Base-by-base conservation (phyloP, 352 stramenopile genomes). In the Thraustochytrium sp. region DNA sequence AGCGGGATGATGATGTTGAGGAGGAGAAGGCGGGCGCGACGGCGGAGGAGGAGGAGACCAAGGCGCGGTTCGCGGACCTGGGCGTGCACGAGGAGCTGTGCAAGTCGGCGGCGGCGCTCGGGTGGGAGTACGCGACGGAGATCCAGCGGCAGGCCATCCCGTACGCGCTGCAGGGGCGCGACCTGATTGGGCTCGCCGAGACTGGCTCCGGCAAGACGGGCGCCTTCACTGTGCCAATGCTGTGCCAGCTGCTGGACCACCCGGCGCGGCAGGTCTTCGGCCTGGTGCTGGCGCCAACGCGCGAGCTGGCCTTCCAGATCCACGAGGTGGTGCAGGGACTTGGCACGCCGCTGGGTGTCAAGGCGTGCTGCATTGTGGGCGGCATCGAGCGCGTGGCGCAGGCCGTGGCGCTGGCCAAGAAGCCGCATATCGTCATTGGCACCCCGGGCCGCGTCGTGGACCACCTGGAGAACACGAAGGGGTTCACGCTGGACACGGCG, bases 141-240 rank as follows among this genome's bases (percentile, higher is more conserved):
- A 99, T 99, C 87, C 97, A 99, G 90, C 88, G 92, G 77, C 85
- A 97, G 74, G 90, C 94, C 21, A 95, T 99, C 82, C 94, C 95
- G 68, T 88, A 93, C 21, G 96, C 94, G 31, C 87, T 99, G 13
- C 88, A 91, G 23, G 96, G 96, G 48, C 89, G 94, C 56, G 97
- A 99, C 87, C 92, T 99, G 82, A 98, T 99, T 82, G 97, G 96
- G 18, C 87, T 97, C 87, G 90, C 97, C 83, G 89, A 98, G 93
- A 98, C 98, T 56, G 90, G 95, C 16, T 96, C 90, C 0, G 95
- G 95, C 36, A 98, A 98, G 87, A 98, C 95, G 0, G 95, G 92
- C 36, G 95, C 94, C 40, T 98, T 98, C 75, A 90, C 95, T 51
- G 91, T 98, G 68, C 94, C 94, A 16, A 95, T 98, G 64, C 88